Base-by-base conservation (phyloP, 805 yeast species). In the Lachancea waltii region DNA sequence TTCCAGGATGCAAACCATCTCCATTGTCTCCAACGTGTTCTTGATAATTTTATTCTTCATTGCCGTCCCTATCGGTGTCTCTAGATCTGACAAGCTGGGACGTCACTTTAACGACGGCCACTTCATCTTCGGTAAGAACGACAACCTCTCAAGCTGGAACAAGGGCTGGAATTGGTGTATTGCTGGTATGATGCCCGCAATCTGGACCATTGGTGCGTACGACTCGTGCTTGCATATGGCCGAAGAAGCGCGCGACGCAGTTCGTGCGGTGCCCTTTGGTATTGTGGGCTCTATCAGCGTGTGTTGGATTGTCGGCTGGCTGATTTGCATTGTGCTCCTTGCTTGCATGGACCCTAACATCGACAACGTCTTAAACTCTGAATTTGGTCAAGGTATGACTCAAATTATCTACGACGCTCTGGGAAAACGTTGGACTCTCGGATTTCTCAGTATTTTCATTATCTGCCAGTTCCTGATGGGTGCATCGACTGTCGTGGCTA, bases 131-230 rank as follows among this genome's bases (percentile, higher is more conserved):
- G 75, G 76, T 11, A 56, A 68, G 33, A 64, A 70, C 36, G 63
- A 69, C 21, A 77, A 75, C 51, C 55, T 54, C 33, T 64, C 75
- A 15, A 68, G 65, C 20, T 79, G 83, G 78, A 69, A 77, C 8
- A 59, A 56, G 26, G 83, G 83, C 22, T 77, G 80, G 78, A 67
- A 75, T 64, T 51, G 66, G 46, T 53, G 70, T 38, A 63, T 76
- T 48, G 61, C 58, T 37, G 65, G 72, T 9, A 72, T 77, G 69
- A 70, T 76, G 73, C 77, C 85, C 0, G 76, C 79, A 3, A 72
- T 80, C 44, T 81, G 90, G 89, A 79, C 85, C 15, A 78, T 81
- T 58, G 83, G 84, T 20, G 79, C 83, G 0, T 79, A 78, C 56
- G 87, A 81, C 54, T 73, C 82, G 4, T 75, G 81, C 50, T 74